A percentile compares a stretch with the other conserved stretches of the same genome.
Evolutionary conservation across 2,329 filamentous ascomycete genomes (phyloP).

Genomic region (Aspergillus arachidicola): DNA sequence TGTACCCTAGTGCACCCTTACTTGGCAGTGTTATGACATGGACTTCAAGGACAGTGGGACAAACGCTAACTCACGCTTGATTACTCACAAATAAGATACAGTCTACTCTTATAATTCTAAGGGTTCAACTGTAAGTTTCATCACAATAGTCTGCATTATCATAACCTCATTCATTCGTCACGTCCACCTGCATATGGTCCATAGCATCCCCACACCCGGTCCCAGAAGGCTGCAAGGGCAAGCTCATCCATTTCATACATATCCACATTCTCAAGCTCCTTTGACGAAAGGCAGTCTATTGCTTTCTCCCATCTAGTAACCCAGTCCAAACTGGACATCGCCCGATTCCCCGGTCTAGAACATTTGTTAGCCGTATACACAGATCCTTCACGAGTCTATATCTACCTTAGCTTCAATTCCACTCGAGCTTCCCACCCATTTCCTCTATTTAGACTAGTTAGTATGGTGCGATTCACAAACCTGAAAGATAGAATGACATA

Average conservation of each 20-base stretch:
- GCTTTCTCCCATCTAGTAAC: background rate
- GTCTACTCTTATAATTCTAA: background rate
- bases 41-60: no score
- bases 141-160: background rate
- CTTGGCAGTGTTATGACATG: no score
- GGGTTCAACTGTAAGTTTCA: background rate
- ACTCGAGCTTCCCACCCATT: background rate
- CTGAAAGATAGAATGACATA: background rate
- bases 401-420: background rate
- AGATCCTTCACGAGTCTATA: background rate
- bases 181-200: constrained; percentile 6
- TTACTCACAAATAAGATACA: background rate
- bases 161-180: background rate
- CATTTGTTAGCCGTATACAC: background rate
- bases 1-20: background rate
- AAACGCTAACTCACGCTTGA: background rate
- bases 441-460: background rate
- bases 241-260: constrained; percentile 16
- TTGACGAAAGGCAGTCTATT: constrained; percentile 9
- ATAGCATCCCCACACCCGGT: constrained; percentile 8
- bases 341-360: background rate
- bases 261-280: constrained; percentile 6
- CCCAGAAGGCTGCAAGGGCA: constrained; percentile 12
- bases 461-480: background rate
- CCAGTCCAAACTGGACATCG: background rate